A percentile compares a stretch with the other conserved stretches of the same genome.
phyloP scores from a whole-genome alignment of 352 stramenopile species.

The Achlya hypogyna region DNA sequence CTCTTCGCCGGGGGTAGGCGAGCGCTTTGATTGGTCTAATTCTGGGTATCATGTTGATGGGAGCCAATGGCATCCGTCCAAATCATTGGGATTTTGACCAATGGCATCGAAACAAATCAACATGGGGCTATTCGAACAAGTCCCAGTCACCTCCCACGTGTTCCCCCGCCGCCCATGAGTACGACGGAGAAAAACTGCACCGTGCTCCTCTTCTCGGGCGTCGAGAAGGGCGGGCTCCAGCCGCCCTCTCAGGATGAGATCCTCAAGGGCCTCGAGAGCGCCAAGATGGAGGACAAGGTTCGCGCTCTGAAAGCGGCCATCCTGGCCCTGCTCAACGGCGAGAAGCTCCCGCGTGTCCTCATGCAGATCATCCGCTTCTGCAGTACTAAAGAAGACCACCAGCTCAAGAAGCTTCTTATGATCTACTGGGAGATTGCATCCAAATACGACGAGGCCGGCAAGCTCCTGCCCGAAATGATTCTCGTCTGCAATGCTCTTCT shows the following conservation, averaged over 20 bases:
- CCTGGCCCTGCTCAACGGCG: constrained; percentile 95
- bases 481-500: constrained; percentile 98
- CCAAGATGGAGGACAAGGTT: constrained; percentile 94
- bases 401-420: constrained; percentile 99
- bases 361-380: constrained; percentile 99
- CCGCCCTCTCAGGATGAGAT: constrained; percentile 91
- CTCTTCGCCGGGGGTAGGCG: background rate
- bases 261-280: constrained; percentile 94
- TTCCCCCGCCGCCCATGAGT: no score
- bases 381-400: constrained; percentile 98
- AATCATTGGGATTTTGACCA: background rate
- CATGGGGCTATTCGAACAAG: background rate
- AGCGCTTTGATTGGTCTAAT: no score
- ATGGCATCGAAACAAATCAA: background rate
- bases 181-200: constrained; percentile 21
- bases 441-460: constrained; percentile 94
- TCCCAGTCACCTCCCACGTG: background rate
- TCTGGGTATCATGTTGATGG: background rate
- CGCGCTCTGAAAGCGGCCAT: constrained; percentile 98
- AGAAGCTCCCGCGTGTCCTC: constrained; percentile 96
- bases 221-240: constrained; percentile 17
- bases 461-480: constrained; percentile 99
- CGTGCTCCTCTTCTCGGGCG: constrained; percentile 18
- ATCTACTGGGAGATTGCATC: constrained; percentile 99
- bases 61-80: background rate